Evolutionary conservation across 768 basidiomycete species (phyloP), one percentile per base, ranked within the genome.

Genomic region (Pleurotus eryngii): DNA sequence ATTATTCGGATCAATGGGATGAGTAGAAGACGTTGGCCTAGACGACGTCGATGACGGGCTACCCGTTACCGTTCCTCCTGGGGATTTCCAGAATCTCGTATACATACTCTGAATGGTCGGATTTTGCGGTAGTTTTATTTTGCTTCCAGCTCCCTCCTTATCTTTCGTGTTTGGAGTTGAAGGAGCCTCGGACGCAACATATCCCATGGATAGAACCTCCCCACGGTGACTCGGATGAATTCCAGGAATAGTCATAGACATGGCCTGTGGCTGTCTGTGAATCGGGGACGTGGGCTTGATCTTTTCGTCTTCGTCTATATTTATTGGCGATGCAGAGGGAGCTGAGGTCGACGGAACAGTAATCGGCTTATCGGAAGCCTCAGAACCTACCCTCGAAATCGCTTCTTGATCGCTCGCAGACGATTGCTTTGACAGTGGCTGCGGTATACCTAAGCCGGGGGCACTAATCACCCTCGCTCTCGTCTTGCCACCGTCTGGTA

Each of bases 181-280:
- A 14, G 73, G 70, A 4, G 81, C 76, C 22, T 66, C 60, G 2
- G 79, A 75, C 9, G 87, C 83, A 56, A 83, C 81, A 63, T 89
- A 86, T 9, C 92, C 92, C 79, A 94, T 79, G 3, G 90, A 87
- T 85, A 90, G 90, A 43, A 92, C 82, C 59, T 93, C 90, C 7
- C 88, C 89, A n/a, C 83, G 83, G 65, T 92, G 87, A 63, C 85
- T 89, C 3, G 84, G 90, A 64, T 92, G 91, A 59, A 94, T 94
- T 1, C 90, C 89, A 7, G 92, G 92, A 60, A 94, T 93, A 12
- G 83, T 85, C 92, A 94, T 94, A 42, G 81, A 87, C 63, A 84
- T 87, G 27, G 83, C 87, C 66, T 85, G 83, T 15, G 84, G 84
- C 61, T 86, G 83, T 61, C 90, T 89, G 6, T 86, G 82, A 15